Evolutionary conservation across 768 basidiomycete species (phyloP).

Genomic region (Clavaria fumosa): DNA sequence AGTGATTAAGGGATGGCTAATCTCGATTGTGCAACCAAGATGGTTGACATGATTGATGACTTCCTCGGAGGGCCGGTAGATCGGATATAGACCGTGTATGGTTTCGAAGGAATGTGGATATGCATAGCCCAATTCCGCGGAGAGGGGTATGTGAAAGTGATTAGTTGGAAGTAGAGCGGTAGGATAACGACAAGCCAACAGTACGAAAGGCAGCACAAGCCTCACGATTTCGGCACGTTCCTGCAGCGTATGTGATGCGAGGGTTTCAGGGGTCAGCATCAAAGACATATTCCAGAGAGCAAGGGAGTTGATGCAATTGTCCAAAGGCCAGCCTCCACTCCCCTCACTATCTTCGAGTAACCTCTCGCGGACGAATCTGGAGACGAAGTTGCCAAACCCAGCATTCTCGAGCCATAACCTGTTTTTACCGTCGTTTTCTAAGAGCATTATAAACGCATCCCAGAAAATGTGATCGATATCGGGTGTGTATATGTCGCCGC

Average conservation of each 20-base stretch:
- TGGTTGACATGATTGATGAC: slow-evolving; percentile 12
- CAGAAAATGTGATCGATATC: slow-evolving; percentile 27
- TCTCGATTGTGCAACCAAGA: slow-evolving; percentile 14
- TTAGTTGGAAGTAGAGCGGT: slow-evolving; percentile 5
- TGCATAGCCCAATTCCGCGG: slow-evolving; percentile 9
- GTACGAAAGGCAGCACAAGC: slow-evolving; percentile 28
- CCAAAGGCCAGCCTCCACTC: slow-evolving; percentile 34
- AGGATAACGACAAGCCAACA: slow-evolving; percentile 32
- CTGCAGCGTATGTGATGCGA: not conserved
- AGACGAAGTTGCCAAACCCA: slow-evolving; percentile 25
- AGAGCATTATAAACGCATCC: slow-evolving; percentile 34
- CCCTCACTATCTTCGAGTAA: slow-evolving; percentile 22
- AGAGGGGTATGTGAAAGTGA: slow-evolving; percentile 27
- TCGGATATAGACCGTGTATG: slow-evolving; percentile 32
- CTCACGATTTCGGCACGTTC: slow-evolving; percentile 14
- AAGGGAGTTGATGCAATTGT: slow-evolving; percentile 30
- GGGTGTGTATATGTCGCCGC: slow-evolving; percentile 15
- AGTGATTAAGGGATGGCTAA: slow-evolving; percentile 29
- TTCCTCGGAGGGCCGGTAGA: slow-evolving; percentile 19
- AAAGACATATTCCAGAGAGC: slow-evolving; percentile 44
- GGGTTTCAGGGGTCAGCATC: slow-evolving; percentile 27
- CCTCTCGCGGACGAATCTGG: slow-evolving; percentile 23
- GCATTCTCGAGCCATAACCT: slow-evolving; percentile 30
- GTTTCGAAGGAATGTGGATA: slow-evolving; percentile 17
- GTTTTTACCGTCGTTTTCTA: slow-evolving; percentile 45